Evolutionary conservation across 2,329 filamentous ascomycete genomes (phyloP).

Genomic region (Fonsecaea pugnacius): DNA sequence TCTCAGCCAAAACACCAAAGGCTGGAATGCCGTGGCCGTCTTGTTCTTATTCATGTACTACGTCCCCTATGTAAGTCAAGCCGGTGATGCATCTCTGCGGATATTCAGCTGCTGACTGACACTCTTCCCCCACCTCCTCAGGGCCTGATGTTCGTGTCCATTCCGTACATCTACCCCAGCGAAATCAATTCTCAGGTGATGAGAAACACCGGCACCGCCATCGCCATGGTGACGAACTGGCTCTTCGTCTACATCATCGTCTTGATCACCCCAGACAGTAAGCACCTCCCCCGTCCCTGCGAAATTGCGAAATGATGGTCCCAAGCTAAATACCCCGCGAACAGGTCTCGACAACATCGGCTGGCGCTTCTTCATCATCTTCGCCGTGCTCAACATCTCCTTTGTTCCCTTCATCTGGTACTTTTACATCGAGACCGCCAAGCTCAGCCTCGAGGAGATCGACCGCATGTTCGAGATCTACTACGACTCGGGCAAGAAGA

Average conservation of each 20-base stretch:
- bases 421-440: slow-evolving; percentile 39
- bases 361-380: slow-evolving; percentile 52
- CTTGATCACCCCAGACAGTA: slow-evolving; percentile 44
- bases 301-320: not conserved
- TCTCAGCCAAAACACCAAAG: slow-evolving; percentile 7
- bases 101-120: not conserved
- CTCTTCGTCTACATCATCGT: slow-evolving; percentile 46
- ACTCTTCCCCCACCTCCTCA: not conserved
- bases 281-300: not conserved
- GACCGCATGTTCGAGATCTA: slow-evolving; percentile 21
- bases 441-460: slow-evolving; percentile 18
- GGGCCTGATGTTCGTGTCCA: slow-evolving; percentile 8
- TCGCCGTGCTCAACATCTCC: slow-evolving; percentile 46
- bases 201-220: slow-evolving; percentile 41
- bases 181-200: slow-evolving; percentile 43
- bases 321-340: not conserved
- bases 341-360: slow-evolving; percentile 48
- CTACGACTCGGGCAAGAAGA: slow-evolving; percentile 8
- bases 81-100: slow-evolving; percentile 32
- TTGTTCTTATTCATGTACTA: slow-evolving; percentile 15
- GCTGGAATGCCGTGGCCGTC: slow-evolving; percentile 43
- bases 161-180: slow-evolving; percentile 40
- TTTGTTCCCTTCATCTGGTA: slow-evolving; percentile 43
- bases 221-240: slow-evolving; percentile 45
- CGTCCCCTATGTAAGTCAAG: slow-evolving; percentile 36